Conservation (phyloP, 1,284 basidiomycete genomes). For the Neotropicomus parvogracilis region DNA sequence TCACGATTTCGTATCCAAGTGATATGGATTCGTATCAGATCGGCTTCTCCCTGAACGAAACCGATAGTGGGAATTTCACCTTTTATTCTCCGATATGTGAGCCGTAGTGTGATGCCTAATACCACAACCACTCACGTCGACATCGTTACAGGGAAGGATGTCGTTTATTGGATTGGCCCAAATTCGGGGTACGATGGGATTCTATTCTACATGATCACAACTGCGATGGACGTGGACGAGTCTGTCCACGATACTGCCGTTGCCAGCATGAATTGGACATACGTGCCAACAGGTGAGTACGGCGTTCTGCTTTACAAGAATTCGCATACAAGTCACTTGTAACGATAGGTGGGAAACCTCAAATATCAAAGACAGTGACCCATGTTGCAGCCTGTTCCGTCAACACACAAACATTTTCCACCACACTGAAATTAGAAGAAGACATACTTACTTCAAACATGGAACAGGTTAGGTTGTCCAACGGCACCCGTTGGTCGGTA, state of each 20-base stretch:
- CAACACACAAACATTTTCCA: background rate
- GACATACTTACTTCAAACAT: background rate
- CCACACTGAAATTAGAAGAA: background rate
- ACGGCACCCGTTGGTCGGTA: background rate
- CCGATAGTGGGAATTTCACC: background rate
- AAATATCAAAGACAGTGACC: background rate
- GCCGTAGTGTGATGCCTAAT: background rate
- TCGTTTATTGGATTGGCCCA: background rate
- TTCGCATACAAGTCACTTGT: background rate
- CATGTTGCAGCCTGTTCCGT: background rate
- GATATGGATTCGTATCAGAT: background rate
- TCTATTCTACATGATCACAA: slow-evolving; percentile 2
- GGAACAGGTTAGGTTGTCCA: background rate
- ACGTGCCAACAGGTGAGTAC: background rate
- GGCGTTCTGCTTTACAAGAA: too few species aligned
- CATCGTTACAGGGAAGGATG: background rate
- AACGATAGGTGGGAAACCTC: background rate
- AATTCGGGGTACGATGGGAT: background rate
- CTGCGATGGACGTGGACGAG: background rate
- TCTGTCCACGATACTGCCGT: background rate
- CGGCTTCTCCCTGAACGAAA: background rate
- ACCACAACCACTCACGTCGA: background rate
- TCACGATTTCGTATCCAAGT: background rate
- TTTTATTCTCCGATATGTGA: background rate
- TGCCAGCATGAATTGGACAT: background rate